These are phyloP conservation scores for Nakazawaea ambrosiae DNA, from an alignment of 805 yeast species.

Conservation along the genomic window DNA sequence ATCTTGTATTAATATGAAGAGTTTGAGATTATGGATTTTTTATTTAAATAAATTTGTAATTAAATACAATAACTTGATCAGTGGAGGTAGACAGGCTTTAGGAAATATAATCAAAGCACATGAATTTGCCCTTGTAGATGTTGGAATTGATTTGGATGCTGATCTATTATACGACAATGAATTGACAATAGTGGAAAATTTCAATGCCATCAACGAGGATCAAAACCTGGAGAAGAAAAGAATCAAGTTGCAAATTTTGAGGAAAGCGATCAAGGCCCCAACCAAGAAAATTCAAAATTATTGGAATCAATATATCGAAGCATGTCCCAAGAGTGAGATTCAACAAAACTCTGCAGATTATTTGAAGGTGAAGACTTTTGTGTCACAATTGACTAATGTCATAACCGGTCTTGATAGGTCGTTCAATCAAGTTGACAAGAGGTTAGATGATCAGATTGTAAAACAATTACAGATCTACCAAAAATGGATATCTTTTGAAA, in stretches of 20 bases:
- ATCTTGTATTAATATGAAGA: slow-evolving; percentile 55
- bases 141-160: slow-evolving; percentile 72
- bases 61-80: slow-evolving; percentile 46
- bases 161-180: slow-evolving; percentile 78
- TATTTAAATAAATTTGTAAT: slow-evolving; percentile 39
- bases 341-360: slow-evolving; percentile 78
- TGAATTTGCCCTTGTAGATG: slow-evolving; percentile 70
- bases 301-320: slow-evolving; percentile 62
- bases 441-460: slow-evolving; percentile 14
- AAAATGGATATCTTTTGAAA: slow-evolving; percentile 77
- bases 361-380: slow-evolving; percentile 79
- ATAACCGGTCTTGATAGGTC: slow-evolving; percentile 44
- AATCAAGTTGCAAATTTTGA: slow-evolving; percentile 64
- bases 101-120: slow-evolving; percentile 71
- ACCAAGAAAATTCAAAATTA: slow-evolving; percentile 63
- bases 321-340: slow-evolving; percentile 25
- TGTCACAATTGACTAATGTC: slow-evolving; percentile 59
- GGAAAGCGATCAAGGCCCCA: slow-evolving; percentile 70
- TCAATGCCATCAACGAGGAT: slow-evolving; percentile 77
- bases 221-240: slow-evolving; percentile 81
- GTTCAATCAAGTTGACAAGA: slow-evolving; percentile 17
- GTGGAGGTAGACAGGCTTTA: slow-evolving; percentile 79
- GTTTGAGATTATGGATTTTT: slow-evolving; percentile 66
- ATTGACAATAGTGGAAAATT: slow-evolving; percentile 64
- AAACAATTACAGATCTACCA: slow-evolving; percentile 54